Percentiles rank a stretch among this genome's conserved stretches.
Evolutionary conservation across 192 early-diverging fungal species (phyloP).

Genomic region (Coemansia umbellata): DNA sequence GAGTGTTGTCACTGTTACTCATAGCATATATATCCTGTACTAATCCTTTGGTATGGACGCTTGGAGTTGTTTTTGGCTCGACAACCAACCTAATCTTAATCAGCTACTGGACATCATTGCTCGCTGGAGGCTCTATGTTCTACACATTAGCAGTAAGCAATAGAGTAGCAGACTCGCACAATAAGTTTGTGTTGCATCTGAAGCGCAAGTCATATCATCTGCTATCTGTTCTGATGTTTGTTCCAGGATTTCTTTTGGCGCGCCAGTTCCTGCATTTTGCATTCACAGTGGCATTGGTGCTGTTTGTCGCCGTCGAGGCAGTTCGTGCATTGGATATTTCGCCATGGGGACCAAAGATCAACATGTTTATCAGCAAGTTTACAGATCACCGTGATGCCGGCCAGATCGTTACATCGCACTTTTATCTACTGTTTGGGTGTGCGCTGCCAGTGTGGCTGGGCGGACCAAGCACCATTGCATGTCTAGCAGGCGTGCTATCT

Average conservation of each 20-base stretch:
- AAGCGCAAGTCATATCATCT: conserved; percentile 86
- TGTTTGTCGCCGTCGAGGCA: conserved; percentile 74
- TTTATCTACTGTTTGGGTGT: conserved; percentile 89
- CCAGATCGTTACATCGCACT: conserved; percentile 77
- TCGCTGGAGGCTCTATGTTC: conserved; percentile 4
- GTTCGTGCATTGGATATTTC: conserved; percentile 73
- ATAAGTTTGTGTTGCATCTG: conserved; percentile 55
- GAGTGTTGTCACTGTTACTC: not conserved
- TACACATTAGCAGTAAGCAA: not conserved
- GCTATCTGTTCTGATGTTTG: conserved; percentile 79
- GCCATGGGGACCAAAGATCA: conserved; percentile 60
- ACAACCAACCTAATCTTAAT: conserved; percentile 2
- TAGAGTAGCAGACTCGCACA: not conserved
- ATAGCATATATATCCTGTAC: conserved; percentile 4
- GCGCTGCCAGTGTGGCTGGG: conserved; percentile 86
- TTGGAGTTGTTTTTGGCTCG: not conserved
- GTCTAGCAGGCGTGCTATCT: conserved; percentile 76
- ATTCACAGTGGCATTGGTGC: conserved; percentile 70
- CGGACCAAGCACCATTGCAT: conserved; percentile 46
- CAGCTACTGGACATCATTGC: conserved; percentile 26
- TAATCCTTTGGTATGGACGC: conserved; percentile 3
- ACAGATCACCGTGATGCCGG: conserved; percentile 84
- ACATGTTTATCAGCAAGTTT: conserved; percentile 74
- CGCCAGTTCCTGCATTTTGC: conserved; percentile 73
- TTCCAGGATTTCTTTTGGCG: conserved; percentile 65